phyloP scores from a whole-genome alignment of 2,329 filamentous ascomycete species.

The Curvularia sp. region DNA sequence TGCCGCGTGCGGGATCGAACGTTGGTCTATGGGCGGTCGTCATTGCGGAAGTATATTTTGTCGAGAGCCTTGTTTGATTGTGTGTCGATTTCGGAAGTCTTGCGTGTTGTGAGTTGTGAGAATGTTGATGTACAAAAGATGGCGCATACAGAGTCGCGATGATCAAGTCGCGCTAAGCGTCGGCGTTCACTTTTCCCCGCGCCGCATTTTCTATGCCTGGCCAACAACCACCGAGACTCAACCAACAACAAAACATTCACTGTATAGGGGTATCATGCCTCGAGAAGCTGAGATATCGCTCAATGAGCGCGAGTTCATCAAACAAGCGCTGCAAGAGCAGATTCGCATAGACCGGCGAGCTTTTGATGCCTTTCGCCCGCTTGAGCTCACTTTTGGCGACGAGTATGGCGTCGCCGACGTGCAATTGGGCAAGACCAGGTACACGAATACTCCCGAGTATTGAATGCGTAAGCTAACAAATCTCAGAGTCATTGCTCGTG shows the following conservation, averaged over 20 bases:
- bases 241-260: conserved; percentile 12
- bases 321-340: conserved; percentile 80
- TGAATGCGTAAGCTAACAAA: conserved; percentile 22
- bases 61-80: neutral
- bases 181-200: conserved; percentile 29
- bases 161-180: conserved; percentile 23
- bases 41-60: conserved; percentile 46
- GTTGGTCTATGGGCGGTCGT: conserved; percentile 78
- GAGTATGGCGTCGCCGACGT: conserved; percentile 92
- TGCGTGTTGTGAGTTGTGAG: conserved; percentile 22
- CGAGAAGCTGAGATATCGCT: conserved; percentile 89
- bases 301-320: conserved; percentile 86
- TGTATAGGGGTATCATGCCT: conserved; percentile 68
- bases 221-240: conserved; percentile 12
- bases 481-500: conserved; percentile 77
- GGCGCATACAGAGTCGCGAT: conserved; percentile 15
- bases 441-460: conserved; percentile 23
- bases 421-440: conserved; percentile 89
- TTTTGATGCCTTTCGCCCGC: conserved; percentile 78
- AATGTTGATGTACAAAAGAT: conserved; percentile 16
- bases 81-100: conserved; percentile 42
- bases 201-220: conserved; percentile 35
- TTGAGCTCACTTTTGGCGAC: conserved; percentile 83
- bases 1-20: conserved; percentile 94
- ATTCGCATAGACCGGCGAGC: conserved; percentile 83